Evolutionary conservation across 2,329 filamentous ascomycete genomes (phyloP), one percentile per base, ranked within the genome.

Genomic region (Coniochaeta ligniaria): DNA sequence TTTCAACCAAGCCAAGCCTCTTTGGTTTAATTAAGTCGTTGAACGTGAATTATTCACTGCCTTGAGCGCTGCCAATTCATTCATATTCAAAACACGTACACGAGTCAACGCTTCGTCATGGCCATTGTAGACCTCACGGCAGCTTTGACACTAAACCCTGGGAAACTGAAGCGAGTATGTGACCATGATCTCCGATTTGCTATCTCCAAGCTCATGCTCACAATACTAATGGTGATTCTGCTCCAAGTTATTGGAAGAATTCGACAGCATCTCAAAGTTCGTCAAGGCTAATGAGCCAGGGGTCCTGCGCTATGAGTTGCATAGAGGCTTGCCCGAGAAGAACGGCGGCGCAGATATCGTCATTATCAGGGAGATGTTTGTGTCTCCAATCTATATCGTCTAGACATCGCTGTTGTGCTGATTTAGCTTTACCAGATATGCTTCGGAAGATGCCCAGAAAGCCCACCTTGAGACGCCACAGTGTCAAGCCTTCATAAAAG

Each of bases 241-340:
- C 9, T 3, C 12, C 16, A 4, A 56, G 54, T 12, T 56, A 2
- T 14, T 56, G 33, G 54, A 56, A 12, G 54, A 56, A 31, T 56
- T 56, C n/a, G n/a, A 38, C 17, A 35, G 7, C 2, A 56, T 56
- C 31, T 22, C 22, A 1, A 38, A 22, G 26, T 56, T 22, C 20
- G 54, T 56, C 54, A 56, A 56, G 54, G 54, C 31, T 8, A 56
- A 56, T 28, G 54, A 56, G 54, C 54, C 54, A 14, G 31, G 33
- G 3, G 54, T 56, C 31, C 33, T 56, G n/a, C 54, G 31, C 12
- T 56, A 56, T 38, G 54, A 56, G 54, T 26, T 56, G 54, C 17
- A 17, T 6, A 35, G n/a, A 14, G 54, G 54, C 31, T 6, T 56
- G 17, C 54, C 54, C 2, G 54, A 56, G 31, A 56, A 56, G 54